phyloP scores from a whole-genome alignment of 2,329 filamentous ascomycete genomes.

The Aspergillus neoniger region DNA sequence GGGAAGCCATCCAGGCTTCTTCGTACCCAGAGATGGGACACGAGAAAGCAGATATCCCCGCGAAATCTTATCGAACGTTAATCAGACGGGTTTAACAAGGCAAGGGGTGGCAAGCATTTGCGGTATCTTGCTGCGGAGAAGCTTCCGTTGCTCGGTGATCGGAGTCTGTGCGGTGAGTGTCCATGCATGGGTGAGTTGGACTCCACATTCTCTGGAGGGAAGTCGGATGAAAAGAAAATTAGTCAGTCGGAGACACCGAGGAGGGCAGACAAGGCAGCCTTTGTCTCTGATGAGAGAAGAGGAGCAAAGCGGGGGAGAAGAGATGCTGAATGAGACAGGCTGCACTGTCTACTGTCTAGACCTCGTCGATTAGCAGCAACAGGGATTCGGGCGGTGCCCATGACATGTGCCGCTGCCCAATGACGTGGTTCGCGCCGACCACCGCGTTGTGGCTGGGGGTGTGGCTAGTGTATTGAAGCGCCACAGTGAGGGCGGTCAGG shows the following conservation, averaged over 20 bases:
- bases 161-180: constrained; percentile 16
- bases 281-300: not conserved
- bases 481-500: constrained; percentile 20
- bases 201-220: constrained; percentile 18
- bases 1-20: constrained; percentile 36
- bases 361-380: not conserved
- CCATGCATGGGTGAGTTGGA: constrained; percentile 15
- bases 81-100: constrained; percentile 14
- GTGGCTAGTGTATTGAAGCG: constrained; percentile 4
- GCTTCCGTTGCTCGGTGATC: constrained; percentile 17
- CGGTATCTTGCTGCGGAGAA: constrained; percentile 19
- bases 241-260: not conserved
- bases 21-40: constrained; percentile 12
- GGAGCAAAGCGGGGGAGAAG: not conserved
- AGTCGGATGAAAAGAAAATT: not conserved
- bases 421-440: constrained; percentile 35
- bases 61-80: not conserved
- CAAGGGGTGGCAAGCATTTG: constrained; percentile 19
- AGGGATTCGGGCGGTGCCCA: constrained; percentile 1
- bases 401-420: constrained; percentile 27
- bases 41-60: not conserved
- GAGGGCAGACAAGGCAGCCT: constrained; percentile 4
- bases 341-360: constrained; percentile 9
- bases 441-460: constrained; percentile 15
- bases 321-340: not conserved